Evolutionary conservation across 2,329 filamentous ascomycete genomes (phyloP), one percentile per base, ranked within the genome.

Genomic region (Nothophoma quercina): DNA sequence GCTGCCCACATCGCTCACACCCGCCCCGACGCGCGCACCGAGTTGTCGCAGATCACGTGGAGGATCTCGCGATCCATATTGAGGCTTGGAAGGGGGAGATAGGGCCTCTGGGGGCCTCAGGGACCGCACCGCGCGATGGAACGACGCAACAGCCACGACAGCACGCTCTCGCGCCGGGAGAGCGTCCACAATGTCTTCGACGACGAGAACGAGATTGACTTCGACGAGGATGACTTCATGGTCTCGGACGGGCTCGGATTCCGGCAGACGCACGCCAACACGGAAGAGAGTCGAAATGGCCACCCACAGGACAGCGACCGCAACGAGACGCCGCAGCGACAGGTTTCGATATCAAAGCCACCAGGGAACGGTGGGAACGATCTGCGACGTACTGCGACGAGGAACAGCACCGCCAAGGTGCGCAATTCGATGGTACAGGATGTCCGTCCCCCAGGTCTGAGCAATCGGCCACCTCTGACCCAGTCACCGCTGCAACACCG

Each of bases 131-230:
- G 60, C 69, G 72, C 68, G 45, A 77, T 77, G 74, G 67, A 73
- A 42, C 67, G 70, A 65, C 72, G 69, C 59, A 70, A 66, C 56
- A 59, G 62, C 64, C 59, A 67, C 60, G 57, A 66, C 49, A 62
- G 67, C 63, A 60, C 62, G 57, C 59, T 63, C 43, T 63, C 63
- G 41, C 60, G 39, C 33, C 72, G 70, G 55, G 59, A 61, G 51
- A 58, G 41, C 51, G 75, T 72, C 51, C 63, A 68, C 44, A 74
- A 81, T 66, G 74, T 81, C 48, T 81, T 81, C 59, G 78, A 76
- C 66, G 79, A 81, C 64, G 77, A 80, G 55, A 76, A 73, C 60
- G 79, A 78, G 56, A 63, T 78, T 45, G 72, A 74, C 25, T 56
- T 67, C 10, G 65, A 70, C 50, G 68, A 72, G 50, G 74, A 76